Base-by-base conservation (phyloP, 129 eudicot species). In the Helichrysum umbraculigerum region DNA sequence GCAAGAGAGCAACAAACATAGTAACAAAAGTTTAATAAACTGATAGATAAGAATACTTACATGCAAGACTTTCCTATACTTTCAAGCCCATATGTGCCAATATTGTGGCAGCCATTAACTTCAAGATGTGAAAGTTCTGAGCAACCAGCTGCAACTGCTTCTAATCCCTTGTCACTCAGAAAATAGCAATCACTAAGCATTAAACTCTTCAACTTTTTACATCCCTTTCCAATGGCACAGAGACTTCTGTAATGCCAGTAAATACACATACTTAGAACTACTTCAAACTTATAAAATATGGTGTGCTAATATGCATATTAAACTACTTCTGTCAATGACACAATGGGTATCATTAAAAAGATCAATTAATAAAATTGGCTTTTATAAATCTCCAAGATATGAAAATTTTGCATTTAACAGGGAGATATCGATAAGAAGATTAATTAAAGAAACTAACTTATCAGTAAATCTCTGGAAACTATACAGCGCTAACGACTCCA, bases 91-190 rank as follows among this genome's bases (percentile, higher is more conserved):
- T 70, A 80, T 44, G 97, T 81, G 77, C 97, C 96, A 79, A 93
- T 86, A 73, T 88, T 88, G 78, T 93, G 98, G 85, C 98, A 93
- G 56, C 98, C 98, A 82, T 90, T 93, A 29, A 93, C 87, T 88
- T 93, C 98, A 80, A 93, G 90, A 85, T 87, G 93, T 72, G 86
- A 82, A 85, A 93, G 97, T 73, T 88, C 98, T 67, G 96, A 54
- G 86, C 98, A 93, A 82, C 98, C 98, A 72, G 78, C 87, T 78
- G 98, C 96, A 71, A 93, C 86, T 66, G 96, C 93, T 81, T 90
- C 93, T 77, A 93, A 84, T 37, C 96, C 93, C 73, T 84, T 91
- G 85, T 88, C 96, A 76, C 97, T 88, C 29, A 93, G 74, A 54
- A 84, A 87, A 81, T 84, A 84, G 83, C 98, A 93, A 70, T 91